Base-by-base conservation (phyloP, 176 grass and related monocot species). In the Themeda triandra region DNA sequence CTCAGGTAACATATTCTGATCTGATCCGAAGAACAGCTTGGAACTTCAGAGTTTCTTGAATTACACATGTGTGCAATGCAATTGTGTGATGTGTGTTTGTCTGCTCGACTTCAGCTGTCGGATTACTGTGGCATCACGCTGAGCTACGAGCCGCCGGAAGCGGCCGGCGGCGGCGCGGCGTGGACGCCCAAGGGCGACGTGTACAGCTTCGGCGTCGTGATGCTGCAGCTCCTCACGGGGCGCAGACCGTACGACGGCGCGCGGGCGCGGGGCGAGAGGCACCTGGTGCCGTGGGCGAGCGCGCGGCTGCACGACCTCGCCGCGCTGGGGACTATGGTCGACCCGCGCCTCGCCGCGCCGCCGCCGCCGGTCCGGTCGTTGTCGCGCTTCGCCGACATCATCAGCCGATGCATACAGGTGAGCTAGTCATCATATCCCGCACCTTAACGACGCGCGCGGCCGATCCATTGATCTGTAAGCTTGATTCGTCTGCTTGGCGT, bases 181-280 rank as follows among this genome's bases (percentile, higher is more conserved):
- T 86, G 87, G 80, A 86, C 69, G 66, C 53, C 31, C 15, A 76
- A 70, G 28, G 80, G 87, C 28, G 92, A 94, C 60, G 64, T 87
- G 13, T 91, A 94, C 63, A 79, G 92, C 87, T 89, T 94, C 42
- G 89, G 92, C 30, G 78, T 89, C 3, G 72, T 92, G 73, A 85
- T 94, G 92, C 65, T 94, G 76, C 89, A 94, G 88, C 87, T 94
- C 5, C 89, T 94, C 49, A 94, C 89, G 0, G 89, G 89, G 18
- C 89, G 84, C 39, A 87, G 28, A 10, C 84, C 92, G 32, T 94
- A 89, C 37, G 92, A 92, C 78, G 42, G 82, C 13, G 71, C 74
- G 32, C 78, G 73, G 56, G 84, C 84, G 59, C 60, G 87, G n/a
- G 73, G 45, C 0, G 84, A 94, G 81, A 79, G 86, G 69, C 84